These are phyloP conservation scores for Fusarium burgessii DNA, from an alignment of 2,329 filamentous ascomycete species.

Conservation along the genomic window DNA sequence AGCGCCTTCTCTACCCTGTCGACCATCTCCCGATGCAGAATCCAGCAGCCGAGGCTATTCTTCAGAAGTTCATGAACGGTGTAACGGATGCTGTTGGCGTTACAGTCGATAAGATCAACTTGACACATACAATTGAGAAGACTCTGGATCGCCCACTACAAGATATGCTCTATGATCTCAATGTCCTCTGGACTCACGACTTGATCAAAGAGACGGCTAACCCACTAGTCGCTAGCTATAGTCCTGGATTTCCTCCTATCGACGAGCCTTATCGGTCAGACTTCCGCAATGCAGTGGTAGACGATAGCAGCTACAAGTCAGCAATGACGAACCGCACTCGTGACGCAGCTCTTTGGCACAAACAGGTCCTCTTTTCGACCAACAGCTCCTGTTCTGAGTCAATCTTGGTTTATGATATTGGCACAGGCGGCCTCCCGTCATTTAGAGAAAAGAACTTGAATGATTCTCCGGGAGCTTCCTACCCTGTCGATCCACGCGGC, in stretches of 20 bases:
- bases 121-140: neutral
- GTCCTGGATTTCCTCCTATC: neutral
- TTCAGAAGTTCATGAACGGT: neutral
- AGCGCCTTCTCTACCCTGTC: neutral
- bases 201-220: neutral
- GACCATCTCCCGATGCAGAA: neutral
- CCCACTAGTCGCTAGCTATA: neutral
- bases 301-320: neutral
- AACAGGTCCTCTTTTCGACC: neutral
- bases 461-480: neutral
- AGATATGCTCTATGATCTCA: neutral
- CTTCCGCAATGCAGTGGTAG: neutral
- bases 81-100: neutral
- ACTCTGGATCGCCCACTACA: rapidly evolving
- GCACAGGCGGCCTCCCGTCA: neutral
- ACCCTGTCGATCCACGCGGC: rapidly evolving
- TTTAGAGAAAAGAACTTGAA: neutral
- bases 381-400: neutral
- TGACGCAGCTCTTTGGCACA: neutral
- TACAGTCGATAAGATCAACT: neutral
- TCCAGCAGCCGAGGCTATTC: neutral
- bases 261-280: neutral
- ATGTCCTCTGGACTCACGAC: neutral
- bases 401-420: neutral
- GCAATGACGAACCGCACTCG: neutral